These are phyloP conservation scores for Candolleomyces eurysporus DNA, from an alignment of 768 basidiomycete genomes.

Conservation along the genomic window DNA sequence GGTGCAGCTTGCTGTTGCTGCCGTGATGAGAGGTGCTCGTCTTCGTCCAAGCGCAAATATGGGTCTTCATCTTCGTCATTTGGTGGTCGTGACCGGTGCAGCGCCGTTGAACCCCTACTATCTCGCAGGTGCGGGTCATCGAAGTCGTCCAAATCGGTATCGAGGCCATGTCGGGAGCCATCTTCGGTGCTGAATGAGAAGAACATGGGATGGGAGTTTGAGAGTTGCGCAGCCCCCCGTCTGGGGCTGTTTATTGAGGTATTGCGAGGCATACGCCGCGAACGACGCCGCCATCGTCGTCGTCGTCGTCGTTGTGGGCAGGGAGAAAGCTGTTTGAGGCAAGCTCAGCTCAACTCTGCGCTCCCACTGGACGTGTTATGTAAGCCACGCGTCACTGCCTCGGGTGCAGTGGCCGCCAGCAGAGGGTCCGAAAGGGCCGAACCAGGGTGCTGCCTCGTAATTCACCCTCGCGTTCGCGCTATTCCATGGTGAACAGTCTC, in stretches of 20 bases:
- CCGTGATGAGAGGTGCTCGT: slow-evolving; percentile 36
- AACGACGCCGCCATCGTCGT: slow-evolving; percentile 61
- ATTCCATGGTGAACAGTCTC: background rate
- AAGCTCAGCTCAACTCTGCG: slow-evolving; percentile 1
- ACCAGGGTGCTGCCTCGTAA: background rate
- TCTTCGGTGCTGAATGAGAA: slow-evolving; percentile 85
- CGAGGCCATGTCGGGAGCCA: slow-evolving; percentile 50
- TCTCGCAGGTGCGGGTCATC: slow-evolving; percentile 73
- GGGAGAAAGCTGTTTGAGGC: slow-evolving; percentile 6
- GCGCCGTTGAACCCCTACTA: slow-evolving; percentile 32
- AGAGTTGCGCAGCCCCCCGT: slow-evolving; percentile 39
- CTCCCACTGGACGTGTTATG: slow-evolving; percentile 5
- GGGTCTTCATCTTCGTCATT: slow-evolving; percentile 68
- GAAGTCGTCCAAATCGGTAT: slow-evolving; percentile 57
- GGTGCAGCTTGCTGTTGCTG: slow-evolving; percentile 34
- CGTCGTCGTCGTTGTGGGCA: slow-evolving; percentile 13
- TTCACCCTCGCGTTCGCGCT: background rate
- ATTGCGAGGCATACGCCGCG: slow-evolving; percentile 80
- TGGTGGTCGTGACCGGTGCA: slow-evolving; percentile 13
- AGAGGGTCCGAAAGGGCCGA: background rate
- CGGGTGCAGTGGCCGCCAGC: background rate
- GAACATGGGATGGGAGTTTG: slow-evolving; percentile 78
- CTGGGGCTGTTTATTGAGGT: slow-evolving; percentile 57
- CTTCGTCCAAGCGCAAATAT: slow-evolving; percentile 75
- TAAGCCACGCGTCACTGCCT: background rate